A percentile compares a stretch with the other conserved stretches of the same genome.
These are phyloP conservation scores for Vararia minispora DNA, from an alignment of 768 basidiomycete species.

Conservation along the genomic window DNA sequence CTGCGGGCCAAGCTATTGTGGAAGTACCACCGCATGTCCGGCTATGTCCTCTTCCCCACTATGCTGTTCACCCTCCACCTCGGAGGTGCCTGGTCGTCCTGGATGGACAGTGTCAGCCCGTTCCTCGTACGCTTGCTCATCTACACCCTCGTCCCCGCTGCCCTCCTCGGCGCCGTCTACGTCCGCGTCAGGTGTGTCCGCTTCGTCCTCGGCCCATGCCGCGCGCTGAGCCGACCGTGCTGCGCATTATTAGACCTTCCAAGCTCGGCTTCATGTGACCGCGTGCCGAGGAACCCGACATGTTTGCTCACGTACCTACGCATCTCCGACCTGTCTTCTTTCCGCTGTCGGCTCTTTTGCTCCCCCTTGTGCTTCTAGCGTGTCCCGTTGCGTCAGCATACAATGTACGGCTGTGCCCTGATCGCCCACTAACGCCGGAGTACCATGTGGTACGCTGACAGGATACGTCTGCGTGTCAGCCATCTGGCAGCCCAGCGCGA, in stretches of 20 bases:
- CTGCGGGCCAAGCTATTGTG: slow-evolving; percentile 62
- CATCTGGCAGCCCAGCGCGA: too few species aligned
- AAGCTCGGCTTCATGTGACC: slow-evolving; percentile 10
- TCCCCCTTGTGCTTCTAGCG: too few species aligned
- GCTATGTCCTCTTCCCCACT: slow-evolving; percentile 56
- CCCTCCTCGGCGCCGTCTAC: slow-evolving; percentile 22
- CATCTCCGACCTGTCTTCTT: too few species aligned
- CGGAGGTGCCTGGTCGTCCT: slow-evolving; percentile 60
- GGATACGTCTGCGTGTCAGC: too few species aligned
- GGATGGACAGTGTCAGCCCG: slow-evolving; percentile 32
- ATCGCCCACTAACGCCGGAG: too few species aligned
- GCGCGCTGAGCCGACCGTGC: neutral
- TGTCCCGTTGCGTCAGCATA: too few species aligned
- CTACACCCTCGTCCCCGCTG: slow-evolving; percentile 15
- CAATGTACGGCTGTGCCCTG: too few species aligned
- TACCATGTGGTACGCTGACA: too few species aligned
- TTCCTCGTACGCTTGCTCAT: slow-evolving; percentile 18
- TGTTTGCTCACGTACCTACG: too few species aligned
- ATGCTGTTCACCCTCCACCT: slow-evolving; percentile 55
- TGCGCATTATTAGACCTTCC: slow-evolving; percentile 2
- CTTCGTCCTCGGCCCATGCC: neutral
- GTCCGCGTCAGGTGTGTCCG: slow-evolving; percentile 15
- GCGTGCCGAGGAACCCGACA: neutral
- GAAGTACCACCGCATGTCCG: slow-evolving; percentile 80
- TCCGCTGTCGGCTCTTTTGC: too few species aligned